Base-by-base conservation (phyloP, 2,329 filamentous ascomycete genomes). In the Venturia asperata region DNA sequence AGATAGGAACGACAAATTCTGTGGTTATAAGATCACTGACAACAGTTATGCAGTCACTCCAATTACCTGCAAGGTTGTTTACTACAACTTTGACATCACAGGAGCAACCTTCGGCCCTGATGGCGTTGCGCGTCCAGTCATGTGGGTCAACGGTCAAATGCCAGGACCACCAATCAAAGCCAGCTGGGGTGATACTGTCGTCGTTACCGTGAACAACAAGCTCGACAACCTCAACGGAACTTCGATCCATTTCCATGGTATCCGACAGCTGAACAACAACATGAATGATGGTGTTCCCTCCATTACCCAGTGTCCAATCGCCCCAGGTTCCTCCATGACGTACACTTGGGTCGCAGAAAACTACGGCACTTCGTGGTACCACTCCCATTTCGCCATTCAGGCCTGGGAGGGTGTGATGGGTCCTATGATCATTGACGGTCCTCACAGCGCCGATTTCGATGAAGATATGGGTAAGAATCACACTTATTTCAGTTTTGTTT, bases 381-480 rank as follows among this genome's bases (percentile, higher is more conserved):
- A 80, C 66, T 76, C 72, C 5, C 77, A 79, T 62, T 78, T 75
- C 64, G 73, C 72, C 2, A 70, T 78, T 0, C 78, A 80, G 66
- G 69, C 75, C 68, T 78, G 74, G 67, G 71, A 78, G 24, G 78
- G 78, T 52, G 72, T 79, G 5, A 67, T 77, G 9, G 78, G 78
- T 2, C 70, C 73, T 10, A 72, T 80, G 2, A 67, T 76, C 52
- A 77, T 78, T 66, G 75, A 79, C 63, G 78, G 78, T 5, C 78
- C 78, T 19, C 74, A 77, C 19, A 74, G 73, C 19, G 73, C 72
- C 21, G 77, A 78, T 65, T 80, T 79, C 30, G 85, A 90, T 67
- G 78, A 82, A 61, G 87, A 90, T 69, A 76, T 88, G 0, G 87
- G 87, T 39, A 19, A 45, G 42, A 13, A n/a, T 17, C 7, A 3